phyloP scores from a whole-genome alignment of 2,329 filamentous ascomycete genomes.

The Seiridium cupressi region DNA sequence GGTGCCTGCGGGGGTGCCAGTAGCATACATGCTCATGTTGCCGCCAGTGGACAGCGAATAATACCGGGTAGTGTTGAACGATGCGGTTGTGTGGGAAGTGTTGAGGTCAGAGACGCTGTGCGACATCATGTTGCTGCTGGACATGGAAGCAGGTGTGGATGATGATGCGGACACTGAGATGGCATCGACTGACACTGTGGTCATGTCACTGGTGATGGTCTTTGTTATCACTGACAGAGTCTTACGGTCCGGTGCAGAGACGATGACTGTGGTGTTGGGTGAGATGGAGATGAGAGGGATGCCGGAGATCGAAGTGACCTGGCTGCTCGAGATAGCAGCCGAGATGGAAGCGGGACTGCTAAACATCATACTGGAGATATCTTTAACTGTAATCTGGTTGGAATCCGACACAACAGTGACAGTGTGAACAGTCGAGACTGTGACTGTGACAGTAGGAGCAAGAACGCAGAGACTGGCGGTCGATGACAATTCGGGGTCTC shows the following conservation, averaged over 20 bases:
- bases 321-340: neutral
- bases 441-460: slow-evolving; percentile 4
- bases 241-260: neutral
- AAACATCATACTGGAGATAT: neutral
- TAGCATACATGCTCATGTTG: neutral
- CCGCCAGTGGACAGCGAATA: neutral
- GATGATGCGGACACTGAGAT: neutral
- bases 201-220: neutral
- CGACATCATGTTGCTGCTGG: slow-evolving; percentile 1
- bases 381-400: neutral
- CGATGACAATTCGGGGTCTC: too few relatives aligned
- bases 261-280: neutral
- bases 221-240: neutral
- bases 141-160: neutral
- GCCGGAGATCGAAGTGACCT: neutral
- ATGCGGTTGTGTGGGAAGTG: neutral
- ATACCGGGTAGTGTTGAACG: neutral
- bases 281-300: neutral
- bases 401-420: neutral
- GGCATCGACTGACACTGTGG: neutral
- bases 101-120: slow-evolving; percentile 1
- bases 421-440: slow-evolving; percentile 1
- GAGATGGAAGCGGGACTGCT: neutral
- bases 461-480: neutral
- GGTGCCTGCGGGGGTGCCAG: neutral